Evolutionary conservation across 345 rosid genomes (phyloP).

Genomic region (Mercurialis annua): DNA sequence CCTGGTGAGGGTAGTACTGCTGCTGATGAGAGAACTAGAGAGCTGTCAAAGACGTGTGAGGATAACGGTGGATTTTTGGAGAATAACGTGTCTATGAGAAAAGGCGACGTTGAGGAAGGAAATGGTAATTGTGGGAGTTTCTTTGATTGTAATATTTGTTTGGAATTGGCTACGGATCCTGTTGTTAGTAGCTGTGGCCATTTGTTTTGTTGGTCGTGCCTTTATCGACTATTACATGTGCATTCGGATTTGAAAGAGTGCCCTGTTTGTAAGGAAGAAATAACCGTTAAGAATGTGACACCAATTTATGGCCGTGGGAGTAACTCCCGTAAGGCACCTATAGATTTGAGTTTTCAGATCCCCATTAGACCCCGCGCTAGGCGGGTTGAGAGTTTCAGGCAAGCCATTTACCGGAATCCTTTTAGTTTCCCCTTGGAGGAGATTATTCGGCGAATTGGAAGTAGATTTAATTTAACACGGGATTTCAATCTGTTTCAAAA

Average conservation of each 20-base stretch:
- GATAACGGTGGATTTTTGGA: conserved; percentile 54
- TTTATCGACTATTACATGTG: conserved; percentile 23
- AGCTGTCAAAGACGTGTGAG: conserved; percentile 57
- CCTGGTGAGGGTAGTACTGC: conserved; percentile 82
- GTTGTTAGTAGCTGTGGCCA: conserved; percentile 30
- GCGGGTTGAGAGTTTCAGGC: conserved; percentile 88
- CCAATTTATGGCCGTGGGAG: conserved; percentile 85
- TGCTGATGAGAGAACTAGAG: conserved; percentile 62
- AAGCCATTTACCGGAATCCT: conserved; percentile 55
- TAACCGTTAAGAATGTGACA: conserved; percentile 58
- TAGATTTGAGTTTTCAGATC: conserved; percentile 54
- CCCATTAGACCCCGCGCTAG: conserved; percentile 73
- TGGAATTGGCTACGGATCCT: conserved; percentile 25
- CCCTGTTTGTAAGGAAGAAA: conserved; percentile 93
- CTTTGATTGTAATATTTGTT: conserved; percentile 31
- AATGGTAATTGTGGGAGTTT: conserved; percentile 57
- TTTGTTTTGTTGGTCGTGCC: conserved; percentile 31
- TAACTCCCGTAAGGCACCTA: conserved; percentile 44
- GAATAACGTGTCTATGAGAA: conserved; percentile 42
- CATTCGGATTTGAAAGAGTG: conserved; percentile 80
- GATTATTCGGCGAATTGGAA: conserved; percentile 71
- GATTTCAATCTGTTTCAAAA: conserved; percentile 37
- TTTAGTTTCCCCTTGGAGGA: conserved; percentile 69
- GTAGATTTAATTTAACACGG: conserved; percentile 51
- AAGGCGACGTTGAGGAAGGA: conserved; percentile 51